Evolutionary conservation across 2,329 filamentous ascomycete species (phyloP).

Genomic region (Hymenoscyphus albidus): DNA sequence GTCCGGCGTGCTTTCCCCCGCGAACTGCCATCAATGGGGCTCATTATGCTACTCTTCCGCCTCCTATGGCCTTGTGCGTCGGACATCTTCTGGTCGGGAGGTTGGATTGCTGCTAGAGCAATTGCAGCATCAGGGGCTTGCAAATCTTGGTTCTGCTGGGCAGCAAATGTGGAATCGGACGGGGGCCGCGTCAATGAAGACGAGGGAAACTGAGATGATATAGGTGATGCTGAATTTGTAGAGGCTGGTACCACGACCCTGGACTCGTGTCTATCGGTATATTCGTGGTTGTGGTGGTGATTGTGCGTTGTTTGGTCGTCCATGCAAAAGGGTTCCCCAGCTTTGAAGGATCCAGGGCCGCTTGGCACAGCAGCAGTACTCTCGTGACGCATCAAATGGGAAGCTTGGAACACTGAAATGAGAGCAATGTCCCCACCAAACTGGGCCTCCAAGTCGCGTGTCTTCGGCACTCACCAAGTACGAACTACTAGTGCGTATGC

Average conservation of each 20-base stretch:
- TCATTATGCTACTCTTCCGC: slow-evolving; percentile 34
- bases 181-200: slow-evolving; percentile 17
- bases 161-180: slow-evolving; percentile 16
- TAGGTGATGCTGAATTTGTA: neutral
- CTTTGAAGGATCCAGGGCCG: neutral
- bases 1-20: slow-evolving; percentile 15
- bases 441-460: neutral
- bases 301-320: neutral
- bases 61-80: slow-evolving; percentile 32
- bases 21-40: slow-evolving; percentile 18
- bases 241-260: neutral
- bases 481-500: neutral
- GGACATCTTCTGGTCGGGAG: slow-evolving; percentile 24
- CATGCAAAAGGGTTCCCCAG: neutral
- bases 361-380: neutral
- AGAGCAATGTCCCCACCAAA: neutral
- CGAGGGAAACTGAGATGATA: slow-evolving; percentile 17
- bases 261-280: neutral
- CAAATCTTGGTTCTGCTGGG: slow-evolving; percentile 18
- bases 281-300: neutral
- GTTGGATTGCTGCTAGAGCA: slow-evolving; percentile 21
- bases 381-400: neutral
- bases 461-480: neutral
- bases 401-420: neutral
- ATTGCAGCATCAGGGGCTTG: slow-evolving; percentile 26